phyloP scores from a whole-genome alignment of 305 asterid genomes.

The Fraxinus greggii region DNA sequence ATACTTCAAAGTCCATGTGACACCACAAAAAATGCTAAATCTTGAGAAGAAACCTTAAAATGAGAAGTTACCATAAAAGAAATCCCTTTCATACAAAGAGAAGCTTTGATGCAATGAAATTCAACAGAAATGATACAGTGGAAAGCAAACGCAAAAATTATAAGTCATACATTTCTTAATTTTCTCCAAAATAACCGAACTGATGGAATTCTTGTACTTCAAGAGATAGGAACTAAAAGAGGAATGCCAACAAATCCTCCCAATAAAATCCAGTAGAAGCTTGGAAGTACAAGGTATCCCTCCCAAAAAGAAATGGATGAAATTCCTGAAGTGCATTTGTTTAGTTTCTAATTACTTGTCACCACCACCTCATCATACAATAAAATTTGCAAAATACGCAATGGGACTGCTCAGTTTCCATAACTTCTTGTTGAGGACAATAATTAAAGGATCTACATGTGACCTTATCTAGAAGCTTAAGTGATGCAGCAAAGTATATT shows the following conservation, averaged over 20 bases:
- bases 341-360: not conserved
- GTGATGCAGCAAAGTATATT: not conserved
- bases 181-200: not conserved
- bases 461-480: not conserved
- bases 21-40: slow-evolving; percentile 17
- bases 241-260: not conserved
- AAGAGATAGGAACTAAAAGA: not conserved
- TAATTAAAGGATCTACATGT: not conserved
- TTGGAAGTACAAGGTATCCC: not conserved
- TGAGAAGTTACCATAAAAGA: not conserved
- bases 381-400: not conserved
- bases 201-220: not conserved
- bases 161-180: not conserved
- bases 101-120: not conserved
- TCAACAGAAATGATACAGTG: not conserved
- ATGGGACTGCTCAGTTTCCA: not conserved
- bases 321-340: not conserved
- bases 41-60: slow-evolving; percentile 8
- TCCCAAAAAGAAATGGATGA: not conserved
- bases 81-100: not conserved
- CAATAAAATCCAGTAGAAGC: not conserved
- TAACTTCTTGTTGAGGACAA: not conserved
- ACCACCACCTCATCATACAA: not conserved
- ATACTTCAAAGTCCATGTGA: slow-evolving; percentile 21
- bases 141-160: not conserved